Evolutionary conservation across 345 rosid species (phyloP).

Genomic region (Hevea brasiliensis): DNA sequence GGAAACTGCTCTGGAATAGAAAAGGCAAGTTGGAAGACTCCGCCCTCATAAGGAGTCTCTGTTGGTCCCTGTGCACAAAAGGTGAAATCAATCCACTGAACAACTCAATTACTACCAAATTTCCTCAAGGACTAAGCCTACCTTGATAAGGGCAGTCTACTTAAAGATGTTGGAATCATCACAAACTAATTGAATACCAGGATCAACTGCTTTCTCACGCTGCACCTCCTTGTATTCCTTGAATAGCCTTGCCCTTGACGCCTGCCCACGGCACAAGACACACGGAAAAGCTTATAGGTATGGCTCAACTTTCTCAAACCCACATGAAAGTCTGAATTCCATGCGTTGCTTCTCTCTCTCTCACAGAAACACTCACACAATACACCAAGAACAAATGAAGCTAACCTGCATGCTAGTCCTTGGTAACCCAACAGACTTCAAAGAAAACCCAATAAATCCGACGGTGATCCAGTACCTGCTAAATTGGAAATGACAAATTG

Average conservation of each 20-base stretch:
- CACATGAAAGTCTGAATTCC: neutral
- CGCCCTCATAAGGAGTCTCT: constrained; percentile 97
- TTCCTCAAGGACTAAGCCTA: constrained; percentile 19
- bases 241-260: constrained; percentile 90
- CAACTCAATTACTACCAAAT: neutral
- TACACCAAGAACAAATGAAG: neutral
- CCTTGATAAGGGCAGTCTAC: constrained; percentile 99
- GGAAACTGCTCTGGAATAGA: constrained; percentile 97
- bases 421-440: neutral
- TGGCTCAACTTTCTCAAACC: neutral
- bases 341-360: neutral
- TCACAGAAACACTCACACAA: neutral
- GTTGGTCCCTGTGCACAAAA: constrained; percentile 70
- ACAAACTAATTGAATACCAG: constrained; percentile 87
- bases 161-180: constrained; percentile 96
- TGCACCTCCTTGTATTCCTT: constrained; percentile 98
- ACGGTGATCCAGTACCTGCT: neutral
- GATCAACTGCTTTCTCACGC: constrained; percentile 88
- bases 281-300: neutral
- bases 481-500: neutral
- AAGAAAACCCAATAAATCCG: neutral
- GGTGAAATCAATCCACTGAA: constrained; percentile 14
- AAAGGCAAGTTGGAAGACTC: constrained; percentile 92
- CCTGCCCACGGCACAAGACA: constrained; percentile 39
- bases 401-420: constrained; percentile 15